Conservation (phyloP, 805 yeast species). For the Crinitomyces ghanaensis region DNA sequence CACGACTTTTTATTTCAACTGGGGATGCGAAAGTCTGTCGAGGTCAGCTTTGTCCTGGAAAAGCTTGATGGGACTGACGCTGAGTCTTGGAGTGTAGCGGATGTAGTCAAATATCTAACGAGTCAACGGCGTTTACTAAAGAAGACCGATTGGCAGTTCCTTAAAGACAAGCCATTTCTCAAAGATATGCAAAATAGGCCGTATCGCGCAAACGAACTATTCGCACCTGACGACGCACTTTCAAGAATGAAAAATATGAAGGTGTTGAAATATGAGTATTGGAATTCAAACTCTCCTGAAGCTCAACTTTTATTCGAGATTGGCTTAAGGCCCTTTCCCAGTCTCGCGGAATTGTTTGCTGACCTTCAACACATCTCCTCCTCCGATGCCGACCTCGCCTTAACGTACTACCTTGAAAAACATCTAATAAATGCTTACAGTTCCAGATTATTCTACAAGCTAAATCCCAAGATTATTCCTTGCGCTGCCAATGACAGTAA, state of each 20-base stretch:
- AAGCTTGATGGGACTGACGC: conserved; percentile 19
- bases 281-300: conserved; percentile 20
- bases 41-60: conserved; percentile 28
- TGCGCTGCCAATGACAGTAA: conserved; percentile 9
- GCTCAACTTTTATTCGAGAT: conserved; percentile 22
- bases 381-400: conserved; percentile 14
- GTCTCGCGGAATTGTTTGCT: conserved; percentile 16
- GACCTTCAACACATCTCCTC: too few species aligned
- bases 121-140: conserved; percentile 19
- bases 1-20: conserved; percentile 17
- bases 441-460: conserved; percentile 1
- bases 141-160: conserved; percentile 22
- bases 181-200: conserved; percentile 12
- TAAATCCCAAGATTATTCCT: conserved; percentile 15
- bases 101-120: conserved; percentile 25
- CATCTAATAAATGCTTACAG: conserved; percentile 18
- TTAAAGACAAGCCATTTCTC: conserved; percentile 23
- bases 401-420: conserved; percentile 21
- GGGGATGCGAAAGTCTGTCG: conserved; percentile 30
- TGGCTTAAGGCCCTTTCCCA: conserved; percentile 23
- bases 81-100: conserved; percentile 24
- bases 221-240: conserved; percentile 22
- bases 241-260: conserved; percentile 19
- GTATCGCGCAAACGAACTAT: conserved; percentile 20
- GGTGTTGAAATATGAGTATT: conserved; percentile 20